Conservation (phyloP, 2,329 filamentous ascomycete species). For the Lasiodiplodia sp. region DNA sequence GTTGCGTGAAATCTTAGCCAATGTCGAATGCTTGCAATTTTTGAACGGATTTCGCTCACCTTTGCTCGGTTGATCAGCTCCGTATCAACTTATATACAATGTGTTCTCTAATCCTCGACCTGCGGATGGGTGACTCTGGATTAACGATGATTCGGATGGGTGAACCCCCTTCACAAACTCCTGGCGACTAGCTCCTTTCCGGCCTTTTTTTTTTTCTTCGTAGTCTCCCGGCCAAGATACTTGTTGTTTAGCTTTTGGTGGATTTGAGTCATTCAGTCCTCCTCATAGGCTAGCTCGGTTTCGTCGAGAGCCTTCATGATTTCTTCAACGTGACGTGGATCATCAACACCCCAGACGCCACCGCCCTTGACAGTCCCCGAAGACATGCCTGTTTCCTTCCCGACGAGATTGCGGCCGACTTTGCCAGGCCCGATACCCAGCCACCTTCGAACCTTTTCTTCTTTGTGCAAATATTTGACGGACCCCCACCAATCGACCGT, state of each 20-base stretch:
- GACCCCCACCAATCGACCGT: slow-evolving; percentile 96
- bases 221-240: not conserved
- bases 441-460: slow-evolving; percentile 82
- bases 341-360: slow-evolving; percentile 90
- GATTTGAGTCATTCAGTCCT: slow-evolving; percentile 36
- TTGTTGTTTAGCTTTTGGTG: not conserved
- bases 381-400: slow-evolving; percentile 90
- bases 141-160: not conserved
- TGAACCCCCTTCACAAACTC: not conserved
- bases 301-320: slow-evolving; percentile 55
- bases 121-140: not conserved
- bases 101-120: not conserved
- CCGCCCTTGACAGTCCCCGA: slow-evolving; percentile 82
- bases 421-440: slow-evolving; percentile 93
- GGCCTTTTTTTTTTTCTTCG: not conserved
- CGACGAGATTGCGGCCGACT: slow-evolving; percentile 90
- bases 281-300: slow-evolving; percentile 52
- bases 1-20: not conserved
- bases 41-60: not conserved
- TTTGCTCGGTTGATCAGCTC: not conserved
- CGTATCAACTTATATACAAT: not conserved
- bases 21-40: not conserved
- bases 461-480: slow-evolving; percentile 86
- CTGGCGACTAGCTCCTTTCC: not conserved
- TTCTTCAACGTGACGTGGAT: slow-evolving; percentile 67